Base-by-base conservation (phyloP, 202 grass and related monocot genomes). In the Zoysia matrella region DNA sequence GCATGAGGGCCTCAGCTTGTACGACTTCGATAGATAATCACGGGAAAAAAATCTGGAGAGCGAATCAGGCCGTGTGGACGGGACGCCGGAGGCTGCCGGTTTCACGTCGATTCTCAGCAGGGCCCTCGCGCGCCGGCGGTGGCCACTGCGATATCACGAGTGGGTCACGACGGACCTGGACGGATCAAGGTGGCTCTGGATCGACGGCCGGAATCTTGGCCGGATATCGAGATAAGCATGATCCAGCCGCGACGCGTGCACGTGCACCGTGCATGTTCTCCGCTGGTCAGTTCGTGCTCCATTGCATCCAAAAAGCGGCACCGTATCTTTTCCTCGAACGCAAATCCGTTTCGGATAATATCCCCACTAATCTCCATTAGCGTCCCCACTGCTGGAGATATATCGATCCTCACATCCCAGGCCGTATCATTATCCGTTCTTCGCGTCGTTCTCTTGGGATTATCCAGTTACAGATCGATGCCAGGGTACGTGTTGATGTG, bases 181-280 rank as follows among this genome's bases (percentile, higher is more conserved):
- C 65, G 9, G 60, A n/a, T 18, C 6, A 16, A 48, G 3, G 3
- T 3, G 53, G 16, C 53, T 45, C 86, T 36, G 30, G 5, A 49
- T 16, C 60, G 60, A 77, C 82, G 16, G 57, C 16, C 16, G 16
- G 82, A 89, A 89, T 82, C 73, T 68, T n/a, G 62, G 52, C 18
- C 15, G 8, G 78, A 75, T 75, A 69, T 69, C 1, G 73, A 56
- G 88, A 86, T 86, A 89, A 89, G 87, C 42, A 79, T 86, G 74
- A 80, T 80, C 41, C 39, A 47, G 70, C 82, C 53, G 79, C 22
- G 46, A 15, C 49, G 53, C 40, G 77, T 49, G 67, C 50, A 65
- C 22, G 16, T 36, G 30, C 30, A 62, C 15, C 80, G 77, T 80
- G 77, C 81, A 41, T n/a, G 82, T 55, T 80, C 86, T n/a, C 81